Percentiles rank a stretch among this genome's conserved stretches.
Evolutionary conservation across 331 rosid genomes (phyloP).

Genomic region (Quercus lobata): DNA sequence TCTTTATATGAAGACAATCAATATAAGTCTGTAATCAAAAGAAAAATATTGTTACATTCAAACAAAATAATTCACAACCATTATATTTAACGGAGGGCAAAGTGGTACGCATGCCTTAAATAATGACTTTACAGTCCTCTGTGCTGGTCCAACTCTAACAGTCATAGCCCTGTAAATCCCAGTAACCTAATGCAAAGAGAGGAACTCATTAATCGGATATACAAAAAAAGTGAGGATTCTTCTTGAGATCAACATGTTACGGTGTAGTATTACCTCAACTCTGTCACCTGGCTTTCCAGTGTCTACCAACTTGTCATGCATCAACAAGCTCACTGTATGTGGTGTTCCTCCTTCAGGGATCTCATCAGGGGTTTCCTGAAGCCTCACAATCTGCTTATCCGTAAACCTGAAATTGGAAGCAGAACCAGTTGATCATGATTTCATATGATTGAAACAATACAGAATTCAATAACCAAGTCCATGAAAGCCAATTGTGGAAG

Average conservation of each 20-base stretch:
- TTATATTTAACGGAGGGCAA: conserved; percentile 5
- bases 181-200: conserved; percentile 57
- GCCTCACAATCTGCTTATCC: conserved; percentile 95
- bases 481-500: neutral
- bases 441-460: conserved; percentile 2
- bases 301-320: conserved; percentile 97
- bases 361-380: conserved; percentile 98
- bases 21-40: conserved; percentile 69
- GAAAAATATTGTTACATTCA: neutral
- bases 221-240: conserved; percentile 1
- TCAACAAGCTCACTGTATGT: conserved; percentile 89
- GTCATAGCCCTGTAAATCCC: conserved; percentile 96
- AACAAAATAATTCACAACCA: conserved; percentile 6
- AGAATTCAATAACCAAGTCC: neutral
- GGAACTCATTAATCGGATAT: conserved; percentile 11
- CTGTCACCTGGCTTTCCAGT: conserved; percentile 95
- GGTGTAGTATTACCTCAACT: conserved; percentile 67
- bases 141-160: conserved; percentile 91
- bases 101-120: conserved; percentile 54
- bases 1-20: conserved; percentile 93
- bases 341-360: conserved; percentile 99
- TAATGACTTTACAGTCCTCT: conserved; percentile 91
- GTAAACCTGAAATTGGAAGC: conserved; percentile 55
- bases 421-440: conserved; percentile 5
- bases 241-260: neutral